Evolutionary conservation across 1,139 yeast genomes (phyloP), one percentile per base, ranked within the genome.

Genomic region (Yamadazyma atmosphaerica): DNA sequence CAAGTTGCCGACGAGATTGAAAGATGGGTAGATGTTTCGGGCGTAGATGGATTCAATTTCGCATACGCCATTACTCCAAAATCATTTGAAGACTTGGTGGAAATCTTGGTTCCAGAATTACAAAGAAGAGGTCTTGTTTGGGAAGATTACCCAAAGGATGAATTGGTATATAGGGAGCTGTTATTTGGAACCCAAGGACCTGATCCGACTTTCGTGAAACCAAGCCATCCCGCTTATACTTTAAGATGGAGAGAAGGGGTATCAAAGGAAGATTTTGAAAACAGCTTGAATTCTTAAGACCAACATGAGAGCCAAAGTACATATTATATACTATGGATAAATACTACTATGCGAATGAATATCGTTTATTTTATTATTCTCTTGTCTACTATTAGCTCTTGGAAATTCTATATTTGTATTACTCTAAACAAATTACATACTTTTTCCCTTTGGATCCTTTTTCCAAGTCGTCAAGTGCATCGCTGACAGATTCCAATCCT

Each of bases 371-470:
- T n/a, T n/a, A n/a, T n/a, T n/a, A n/a, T n/a, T n/a, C n/a, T n/a
- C n/a, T n/a, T n/a, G n/a, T n/a, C n/a, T n/a, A n/a, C n/a, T n/a
- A n/a, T n/a, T n/a, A n/a, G n/a, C n/a, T n/a, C n/a, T n/a, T n/a
- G n/a, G n/a, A n/a, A n/a, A n/a, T n/a, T n/a, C n/a, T n/a, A n/a
- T n/a, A n/a, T n/a, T 21, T 21, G 10, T 7, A 21, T 10, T 21
- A n/a, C n/a, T n/a, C n/a, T 11, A 36, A 13, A 23, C 28, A 17
- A 2, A 34, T 31, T 5, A 37, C 30, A 43, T 62, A 69, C 44
- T 70, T 70, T 38, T 68, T 74, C 15, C 65, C 71, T 33, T 61
- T 63, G 4, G 76, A 74, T 4, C 76, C 75, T 15, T 49, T 48
- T 41, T 71, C 76, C 33, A 71, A 47, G 35, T 68, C 72, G 23